Conservation (phyloP, 768 basidiomycete genomes). For the Clitopilus hobsonii region DNA sequence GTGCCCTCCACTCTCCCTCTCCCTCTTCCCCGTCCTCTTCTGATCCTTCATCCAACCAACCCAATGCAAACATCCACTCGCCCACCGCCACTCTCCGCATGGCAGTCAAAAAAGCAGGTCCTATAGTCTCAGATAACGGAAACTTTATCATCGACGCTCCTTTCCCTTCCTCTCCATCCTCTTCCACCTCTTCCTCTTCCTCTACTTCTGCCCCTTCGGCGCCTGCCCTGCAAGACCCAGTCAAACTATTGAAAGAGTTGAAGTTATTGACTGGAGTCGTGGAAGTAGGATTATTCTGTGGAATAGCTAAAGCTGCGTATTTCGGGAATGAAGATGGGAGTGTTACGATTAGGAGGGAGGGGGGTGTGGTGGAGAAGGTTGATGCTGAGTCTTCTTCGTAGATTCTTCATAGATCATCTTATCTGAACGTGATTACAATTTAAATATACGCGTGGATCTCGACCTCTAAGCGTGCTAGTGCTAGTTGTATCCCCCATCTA, state of each 20-base stretch:
- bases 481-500: slow-evolving; percentile 36
- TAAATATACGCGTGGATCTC: background rate
- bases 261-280: slow-evolving; percentile 98
- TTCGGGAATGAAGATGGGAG: slow-evolving; percentile 87
- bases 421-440: background rate
- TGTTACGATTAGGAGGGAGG: slow-evolving; percentile 55
- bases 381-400: background rate
- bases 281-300: slow-evolving; percentile 97
- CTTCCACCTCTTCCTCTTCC: background rate
- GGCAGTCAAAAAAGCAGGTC: slow-evolving; percentile 92
- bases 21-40: too few species aligned
- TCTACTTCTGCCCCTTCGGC: too few species aligned
- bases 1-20: too few species aligned
- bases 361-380: slow-evolving; percentile 40
- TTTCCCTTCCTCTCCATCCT: slow-evolving; percentile 34
- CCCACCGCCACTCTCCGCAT: slow-evolving; percentile 81
- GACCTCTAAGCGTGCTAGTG: background rate
- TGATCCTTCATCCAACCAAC: too few species aligned
- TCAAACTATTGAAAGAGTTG: too few species aligned
- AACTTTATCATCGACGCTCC: slow-evolving; percentile 98
- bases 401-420: background rate
- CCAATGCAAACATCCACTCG: too few species aligned
- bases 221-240: slow-evolving; percentile 67
- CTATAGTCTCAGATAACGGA: slow-evolving; percentile 94
- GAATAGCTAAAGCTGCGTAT: slow-evolving; percentile 93